These are phyloP conservation scores for Hemileccinum rubropunctum DNA, from an alignment of 768 basidiomycete species.

Conservation along the genomic window DNA sequence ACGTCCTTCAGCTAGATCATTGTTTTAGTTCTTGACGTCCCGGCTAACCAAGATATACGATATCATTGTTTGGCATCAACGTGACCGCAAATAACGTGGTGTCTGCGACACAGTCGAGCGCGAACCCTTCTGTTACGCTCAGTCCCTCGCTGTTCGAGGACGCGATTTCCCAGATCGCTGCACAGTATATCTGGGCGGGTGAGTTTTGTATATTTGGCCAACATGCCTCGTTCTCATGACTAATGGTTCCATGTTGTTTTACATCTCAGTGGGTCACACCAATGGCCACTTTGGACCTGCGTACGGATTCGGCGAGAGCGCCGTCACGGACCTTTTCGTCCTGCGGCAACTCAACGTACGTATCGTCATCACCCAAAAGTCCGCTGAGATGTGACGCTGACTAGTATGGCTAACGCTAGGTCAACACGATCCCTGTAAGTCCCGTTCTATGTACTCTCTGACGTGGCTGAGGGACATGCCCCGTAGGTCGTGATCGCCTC, in stretches of 20 bases:
- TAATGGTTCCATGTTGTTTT: neutral
- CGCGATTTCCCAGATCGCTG: neutral
- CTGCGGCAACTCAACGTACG: neutral
- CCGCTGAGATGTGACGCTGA: neutral
- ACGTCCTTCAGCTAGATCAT: too few species aligned
- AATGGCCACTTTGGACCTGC: neutral
- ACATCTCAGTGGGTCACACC: neutral
- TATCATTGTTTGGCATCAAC: neutral
- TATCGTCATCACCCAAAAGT: too few species aligned
- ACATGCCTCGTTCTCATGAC: too few species aligned
- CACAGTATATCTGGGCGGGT: neutral
- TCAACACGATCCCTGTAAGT: neutral
- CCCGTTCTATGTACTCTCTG: too few species aligned
- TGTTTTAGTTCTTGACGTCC: too few species aligned
- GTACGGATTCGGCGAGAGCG: too few species aligned
- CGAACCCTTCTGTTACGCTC: neutral
- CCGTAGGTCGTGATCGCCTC: neutral
- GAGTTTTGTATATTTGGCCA: neutral
- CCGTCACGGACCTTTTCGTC: neutral
- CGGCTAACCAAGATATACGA: neutral
- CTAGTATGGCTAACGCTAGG: neutral
- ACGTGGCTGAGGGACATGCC: too few species aligned
- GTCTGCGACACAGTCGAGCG: neutral
- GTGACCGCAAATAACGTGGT: neutral
- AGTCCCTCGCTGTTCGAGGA: neutral